A percentile compares a stretch with the other conserved stretches of the same genome.
Evolutionary conservation across 306 rosid genomes (phyloP).

Genomic region (Spatholobus suberectus): DNA sequence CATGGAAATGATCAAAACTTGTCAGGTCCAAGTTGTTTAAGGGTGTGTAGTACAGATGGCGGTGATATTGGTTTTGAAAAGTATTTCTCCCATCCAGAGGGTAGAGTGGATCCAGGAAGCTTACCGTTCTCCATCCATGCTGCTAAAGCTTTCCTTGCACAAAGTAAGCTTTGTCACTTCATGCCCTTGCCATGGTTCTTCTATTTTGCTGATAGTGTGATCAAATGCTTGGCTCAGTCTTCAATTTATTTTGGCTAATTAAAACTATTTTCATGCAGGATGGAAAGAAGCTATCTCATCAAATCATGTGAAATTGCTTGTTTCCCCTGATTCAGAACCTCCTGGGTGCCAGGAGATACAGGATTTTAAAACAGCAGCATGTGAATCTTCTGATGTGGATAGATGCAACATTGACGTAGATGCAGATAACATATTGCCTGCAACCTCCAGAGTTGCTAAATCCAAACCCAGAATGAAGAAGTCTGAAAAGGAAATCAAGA

Average conservation of each 20-base stretch:
- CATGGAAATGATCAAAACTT: slow-evolving; percentile 44
- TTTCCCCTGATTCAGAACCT: slow-evolving; percentile 49
- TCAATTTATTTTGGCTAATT: slow-evolving; percentile 16
- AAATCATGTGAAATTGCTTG: slow-evolving; percentile 61
- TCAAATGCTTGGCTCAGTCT: not conserved
- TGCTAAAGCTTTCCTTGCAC: slow-evolving; percentile 69
- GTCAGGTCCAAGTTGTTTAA: slow-evolving; percentile 40
- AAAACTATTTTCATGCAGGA: slow-evolving; percentile 58
- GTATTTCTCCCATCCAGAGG: slow-evolving; percentile 34
- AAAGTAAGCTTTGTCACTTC: slow-evolving; percentile 57
- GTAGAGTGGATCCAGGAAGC: slow-evolving; percentile 30
- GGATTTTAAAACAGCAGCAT: slow-evolving; percentile 40
- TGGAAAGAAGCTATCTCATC: slow-evolving; percentile 76
- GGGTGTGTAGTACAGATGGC: slow-evolving; percentile 41
- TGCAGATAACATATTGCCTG: slow-evolving; percentile 45
- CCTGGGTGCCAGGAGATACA: slow-evolving; percentile 39
- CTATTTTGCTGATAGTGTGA: not conserved
- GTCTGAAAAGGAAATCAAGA: slow-evolving; percentile 60
- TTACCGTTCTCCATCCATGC: slow-evolving; percentile 45
- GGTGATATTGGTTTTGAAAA: slow-evolving; percentile 35
- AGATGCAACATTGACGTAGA: slow-evolving; percentile 46
- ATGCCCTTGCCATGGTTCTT: not conserved
- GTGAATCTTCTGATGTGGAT: slow-evolving; percentile 42
- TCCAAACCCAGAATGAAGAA: slow-evolving; percentile 57
- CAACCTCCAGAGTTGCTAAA: slow-evolving; percentile 48